Conservation (phyloP, 2,329 filamentous ascomycete species). For the Rhexocercosporidium sp. region DNA sequence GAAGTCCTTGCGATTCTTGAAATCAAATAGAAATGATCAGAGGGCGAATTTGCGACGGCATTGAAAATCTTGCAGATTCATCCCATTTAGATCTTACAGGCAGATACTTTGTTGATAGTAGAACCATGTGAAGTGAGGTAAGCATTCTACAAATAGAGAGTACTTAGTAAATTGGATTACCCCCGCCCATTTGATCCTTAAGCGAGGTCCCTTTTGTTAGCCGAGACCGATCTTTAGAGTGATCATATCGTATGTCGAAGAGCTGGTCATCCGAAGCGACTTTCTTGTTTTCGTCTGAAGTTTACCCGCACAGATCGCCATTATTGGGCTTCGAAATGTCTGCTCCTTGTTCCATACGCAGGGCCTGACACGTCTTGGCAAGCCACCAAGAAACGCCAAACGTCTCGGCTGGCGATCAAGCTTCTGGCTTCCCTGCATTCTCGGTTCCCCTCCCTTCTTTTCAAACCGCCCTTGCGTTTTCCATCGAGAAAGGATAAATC, state of each 20-base stretch:
- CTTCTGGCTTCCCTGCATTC: background rate
- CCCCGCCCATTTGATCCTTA: background rate
- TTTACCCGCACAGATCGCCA: background rate
- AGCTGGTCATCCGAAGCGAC: background rate
- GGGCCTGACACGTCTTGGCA: slow-evolving; percentile 17
- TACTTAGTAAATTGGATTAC: no score
- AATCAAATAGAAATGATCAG: background rate
- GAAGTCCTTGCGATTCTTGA: background rate
- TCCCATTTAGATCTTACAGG: no score
- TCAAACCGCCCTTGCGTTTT: background rate
- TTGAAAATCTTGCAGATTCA: no score
- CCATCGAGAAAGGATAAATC: background rate
- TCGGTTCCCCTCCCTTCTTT: background rate
- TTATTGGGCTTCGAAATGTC: background rate
- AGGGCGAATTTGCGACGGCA: no score
- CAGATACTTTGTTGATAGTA: no score
- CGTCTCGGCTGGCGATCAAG: slow-evolving; percentile 15
- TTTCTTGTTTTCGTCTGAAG: background rate
- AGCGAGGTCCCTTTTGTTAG: background rate
- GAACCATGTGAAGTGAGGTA: no score
- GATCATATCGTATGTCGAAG: background rate
- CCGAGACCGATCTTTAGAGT: background rate
- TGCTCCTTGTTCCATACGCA: background rate
- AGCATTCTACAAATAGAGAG: no score
- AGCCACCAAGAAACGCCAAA: slow-evolving; percentile 12